Conservation (phyloP, 139 green algal genomes). For the Volvox reticuliferus region DNA sequence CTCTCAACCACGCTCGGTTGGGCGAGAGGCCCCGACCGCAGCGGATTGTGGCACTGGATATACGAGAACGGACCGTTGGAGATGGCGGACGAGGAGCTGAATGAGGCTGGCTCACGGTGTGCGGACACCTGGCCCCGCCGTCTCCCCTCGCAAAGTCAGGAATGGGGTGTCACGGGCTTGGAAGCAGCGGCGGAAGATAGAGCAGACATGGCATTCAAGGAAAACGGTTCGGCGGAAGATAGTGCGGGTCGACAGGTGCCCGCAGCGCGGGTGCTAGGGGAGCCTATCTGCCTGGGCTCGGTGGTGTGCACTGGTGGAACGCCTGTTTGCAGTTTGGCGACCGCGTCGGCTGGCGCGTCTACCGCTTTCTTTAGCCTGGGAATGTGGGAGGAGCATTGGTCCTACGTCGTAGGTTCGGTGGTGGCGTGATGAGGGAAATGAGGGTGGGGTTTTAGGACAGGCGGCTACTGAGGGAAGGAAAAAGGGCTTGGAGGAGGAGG, state of each 20-base stretch:
- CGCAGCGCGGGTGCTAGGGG: background rate
- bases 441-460: background rate
- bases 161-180: background rate
- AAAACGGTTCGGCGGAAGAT: background rate
- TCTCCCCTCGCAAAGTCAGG: no score
- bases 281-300: constrained; percentile 1
- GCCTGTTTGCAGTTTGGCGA: background rate
- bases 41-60: constrained; percentile 2
- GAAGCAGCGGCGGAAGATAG: background rate
- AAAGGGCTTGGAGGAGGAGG: no score
- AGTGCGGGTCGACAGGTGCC: background rate
- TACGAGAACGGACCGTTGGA: background rate
- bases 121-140: no score
- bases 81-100: background rate
- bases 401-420: background rate
- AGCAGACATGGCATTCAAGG: no score
- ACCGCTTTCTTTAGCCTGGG: constrained; percentile 1
- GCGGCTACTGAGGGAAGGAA: background rate
- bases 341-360: background rate
- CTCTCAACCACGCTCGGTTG: constrained; percentile 57
- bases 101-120: background rate
- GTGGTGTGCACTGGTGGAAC: background rate
- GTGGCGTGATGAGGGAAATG: background rate
- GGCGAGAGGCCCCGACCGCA: constrained; percentile 43
- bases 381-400: background rate